Base-by-base conservation (phyloP, 2,329 filamentous ascomycete species). In the Colletotrichum nymphaeae region DNA sequence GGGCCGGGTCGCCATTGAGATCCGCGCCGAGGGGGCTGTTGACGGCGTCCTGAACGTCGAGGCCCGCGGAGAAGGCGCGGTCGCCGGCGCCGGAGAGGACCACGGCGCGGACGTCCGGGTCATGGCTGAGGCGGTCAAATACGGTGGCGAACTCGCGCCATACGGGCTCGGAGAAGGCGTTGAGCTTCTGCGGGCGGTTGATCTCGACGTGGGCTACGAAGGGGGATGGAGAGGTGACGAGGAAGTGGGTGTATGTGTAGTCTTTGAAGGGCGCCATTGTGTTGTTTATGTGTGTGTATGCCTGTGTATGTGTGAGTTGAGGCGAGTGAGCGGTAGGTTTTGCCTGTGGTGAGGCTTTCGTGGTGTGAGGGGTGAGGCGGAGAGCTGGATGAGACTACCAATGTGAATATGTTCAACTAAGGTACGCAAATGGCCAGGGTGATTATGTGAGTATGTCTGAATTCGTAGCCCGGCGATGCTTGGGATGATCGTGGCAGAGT, bases 181-280 rank as follows among this genome's bases (percentile, higher is more conserved):
- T 98, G 81, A 98, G 86, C 86, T 97, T 98, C 76, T 90, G 83
- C 1, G 95, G 91, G 1, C 95, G 90, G 86, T 97, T 95, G 84
- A 97, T 97, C 84, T 98, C 93, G 72, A 98, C 93, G 81, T 97
- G 94, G n/a, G 92, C 94, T 62, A 98, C 92, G 85, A 91, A 91
- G 79, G 92, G 88, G 49, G 85, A 79, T 0, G 95, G 94, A 55
- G 91, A 91, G n/a, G 89, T 91, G 77, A 97, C 87, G 76, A 91
- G 90, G 88, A 95, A 95, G 86, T 93, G 87, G 77, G 92, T 85
- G 84, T 90, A 92, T 46, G 77, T 76, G 52, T 83, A 76, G 80
- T 89, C 74, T 58, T 75, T 72, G 74, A 73, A 68, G 8, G 67
- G 32, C n/a, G 69, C 69, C 74, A 75, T 75, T 63, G 9, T 74